phyloP scores from a whole-genome alignment of 257 asterid genomes.

The Plectranthus barbatus region DNA sequence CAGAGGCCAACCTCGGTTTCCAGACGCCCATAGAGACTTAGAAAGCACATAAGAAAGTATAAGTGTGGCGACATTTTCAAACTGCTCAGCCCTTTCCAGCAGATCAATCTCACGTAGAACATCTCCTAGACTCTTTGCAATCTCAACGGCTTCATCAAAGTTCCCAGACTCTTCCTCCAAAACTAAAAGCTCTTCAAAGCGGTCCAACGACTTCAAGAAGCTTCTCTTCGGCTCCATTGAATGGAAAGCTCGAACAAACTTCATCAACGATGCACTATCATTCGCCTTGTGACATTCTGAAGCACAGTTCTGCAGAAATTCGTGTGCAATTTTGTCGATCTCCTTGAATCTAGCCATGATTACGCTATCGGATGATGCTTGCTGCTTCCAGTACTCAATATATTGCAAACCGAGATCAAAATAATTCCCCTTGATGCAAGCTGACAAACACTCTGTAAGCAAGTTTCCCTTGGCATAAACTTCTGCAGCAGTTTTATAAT shows the following conservation, averaged over 20 bases:
- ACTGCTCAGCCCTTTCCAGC: constrained; percentile 24
- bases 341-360: constrained; percentile 4
- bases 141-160: constrained; percentile 46
- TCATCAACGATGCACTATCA: constrained; percentile 34
- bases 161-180: constrained; percentile 50
- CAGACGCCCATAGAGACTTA: constrained; percentile 36
- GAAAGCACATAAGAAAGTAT: constrained; percentile 27
- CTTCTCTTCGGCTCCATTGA: constrained; percentile 33
- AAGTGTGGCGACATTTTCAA: constrained; percentile 22
- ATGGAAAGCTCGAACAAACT: constrained; percentile 37
- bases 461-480: constrained; percentile 37
- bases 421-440: constrained; percentile 33
- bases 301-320: constrained; percentile 39
- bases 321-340: constrained; percentile 30
- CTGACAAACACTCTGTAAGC: constrained; percentile 39
- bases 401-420: constrained; percentile 40
- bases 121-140: constrained; percentile 38
- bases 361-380: constrained; percentile 8
- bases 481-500: constrained; percentile 33
- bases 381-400: constrained; percentile 45
- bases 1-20: constrained; percentile 46
- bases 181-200: constrained; percentile 36
- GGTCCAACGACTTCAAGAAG: constrained; percentile 34
- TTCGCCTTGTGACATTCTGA: constrained; percentile 17
- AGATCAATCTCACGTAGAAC: constrained; percentile 31